Evolutionary conservation across 1,284 basidiomycete genomes (phyloP).

Genomic region (Marasmius sp.): DNA sequence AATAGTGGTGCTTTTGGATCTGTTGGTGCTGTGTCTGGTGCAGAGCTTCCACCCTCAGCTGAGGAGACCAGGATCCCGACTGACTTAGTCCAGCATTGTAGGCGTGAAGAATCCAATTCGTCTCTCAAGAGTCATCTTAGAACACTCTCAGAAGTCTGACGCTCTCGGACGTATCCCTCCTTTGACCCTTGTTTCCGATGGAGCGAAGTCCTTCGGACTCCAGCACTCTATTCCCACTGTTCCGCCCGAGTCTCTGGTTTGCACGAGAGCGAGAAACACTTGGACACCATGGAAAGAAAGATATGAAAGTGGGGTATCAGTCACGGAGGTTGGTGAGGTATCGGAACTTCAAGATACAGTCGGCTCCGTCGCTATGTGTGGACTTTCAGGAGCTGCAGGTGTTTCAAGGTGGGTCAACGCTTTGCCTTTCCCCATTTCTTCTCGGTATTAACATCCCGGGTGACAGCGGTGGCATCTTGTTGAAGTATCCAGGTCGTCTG

Average conservation of each 20-base stretch:
- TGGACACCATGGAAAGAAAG: conserved; percentile 63
- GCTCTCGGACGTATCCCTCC: conserved; percentile 66
- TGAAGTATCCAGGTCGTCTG: conserved; percentile 68
- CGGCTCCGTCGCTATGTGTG: conserved; percentile 55
- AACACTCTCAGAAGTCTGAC: conserved; percentile 48
- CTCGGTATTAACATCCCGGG: not conserved
- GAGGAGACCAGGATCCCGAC: not conserved
- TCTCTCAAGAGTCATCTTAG: conserved; percentile 54
- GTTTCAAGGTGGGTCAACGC: conserved; percentile 61
- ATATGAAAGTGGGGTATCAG: conserved; percentile 7
- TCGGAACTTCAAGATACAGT: conserved; percentile 65
- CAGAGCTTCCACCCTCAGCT: conserved; percentile 11
- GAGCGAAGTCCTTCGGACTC: conserved; percentile 51
- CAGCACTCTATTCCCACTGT: conserved; percentile 29
- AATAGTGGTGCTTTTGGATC: conserved; percentile 60
- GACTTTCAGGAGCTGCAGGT: conserved; percentile 56
- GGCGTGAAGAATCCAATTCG: conserved; percentile 69
- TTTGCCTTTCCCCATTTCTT: conserved; percentile 4
- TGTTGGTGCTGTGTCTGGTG: conserved; percentile 68
- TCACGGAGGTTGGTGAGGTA: conserved; percentile 29
- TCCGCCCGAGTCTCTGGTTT: conserved; percentile 44
- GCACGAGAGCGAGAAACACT: conserved; percentile 45
- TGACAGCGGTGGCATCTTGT: conserved; percentile 66
- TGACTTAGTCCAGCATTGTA: conserved; percentile 20
- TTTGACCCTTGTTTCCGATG: conserved; percentile 54